Percentiles rank a stretch among this genome's conserved stretches.
Evolutionary conservation across 371 early-diverging fungal genomes (phyloP).

Genomic region (Actinomortierella wolfii): DNA sequence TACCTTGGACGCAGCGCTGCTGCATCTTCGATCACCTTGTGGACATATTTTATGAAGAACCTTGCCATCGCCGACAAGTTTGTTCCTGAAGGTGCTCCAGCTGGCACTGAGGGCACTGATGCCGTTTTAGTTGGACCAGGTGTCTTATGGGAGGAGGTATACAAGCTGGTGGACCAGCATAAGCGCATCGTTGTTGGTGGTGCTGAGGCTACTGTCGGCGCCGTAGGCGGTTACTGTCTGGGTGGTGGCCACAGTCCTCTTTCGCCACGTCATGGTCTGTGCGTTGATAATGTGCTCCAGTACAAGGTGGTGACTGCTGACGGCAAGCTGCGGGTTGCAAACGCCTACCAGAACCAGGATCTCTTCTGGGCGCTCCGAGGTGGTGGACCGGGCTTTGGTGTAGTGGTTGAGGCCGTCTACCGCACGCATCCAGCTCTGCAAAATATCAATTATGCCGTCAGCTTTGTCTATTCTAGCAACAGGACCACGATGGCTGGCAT

Average conservation of each 20-base stretch:
- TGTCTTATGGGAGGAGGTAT: neutral
- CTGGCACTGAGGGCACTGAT: neutral
- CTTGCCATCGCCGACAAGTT: conserved; percentile 24
- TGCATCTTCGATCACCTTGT: conserved; percentile 39
- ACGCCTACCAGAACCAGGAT: conserved; percentile 5
- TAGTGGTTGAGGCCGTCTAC: conserved; percentile 5
- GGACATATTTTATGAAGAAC: conserved; percentile 41
- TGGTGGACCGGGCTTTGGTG: conserved; percentile 14
- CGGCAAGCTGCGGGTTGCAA: conserved; percentile 4
- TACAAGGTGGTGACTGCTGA: conserved; percentile 2
- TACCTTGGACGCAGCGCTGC: conserved; percentile 41
- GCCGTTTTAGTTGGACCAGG: neutral
- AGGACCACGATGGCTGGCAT: neutral
- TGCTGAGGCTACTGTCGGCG: neutral
- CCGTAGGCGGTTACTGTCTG: neutral
- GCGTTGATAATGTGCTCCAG: conserved; percentile 2
- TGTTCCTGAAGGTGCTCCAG: conserved; percentile 9
- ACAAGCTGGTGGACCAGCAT: neutral
- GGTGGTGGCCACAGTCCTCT: conserved; percentile 6
- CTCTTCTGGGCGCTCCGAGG: conserved; percentile 19
- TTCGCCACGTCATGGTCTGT: conserved; percentile 3
- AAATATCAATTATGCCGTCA: neutral
- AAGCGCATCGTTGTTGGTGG: neutral
- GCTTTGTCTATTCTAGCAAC: neutral
- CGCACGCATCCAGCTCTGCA: neutral